Percentiles rank a stretch among this genome's conserved stretches.
phyloP scores from a whole-genome alignment of 768 basidiomycete species.

The Serpula lacrymans region DNA sequence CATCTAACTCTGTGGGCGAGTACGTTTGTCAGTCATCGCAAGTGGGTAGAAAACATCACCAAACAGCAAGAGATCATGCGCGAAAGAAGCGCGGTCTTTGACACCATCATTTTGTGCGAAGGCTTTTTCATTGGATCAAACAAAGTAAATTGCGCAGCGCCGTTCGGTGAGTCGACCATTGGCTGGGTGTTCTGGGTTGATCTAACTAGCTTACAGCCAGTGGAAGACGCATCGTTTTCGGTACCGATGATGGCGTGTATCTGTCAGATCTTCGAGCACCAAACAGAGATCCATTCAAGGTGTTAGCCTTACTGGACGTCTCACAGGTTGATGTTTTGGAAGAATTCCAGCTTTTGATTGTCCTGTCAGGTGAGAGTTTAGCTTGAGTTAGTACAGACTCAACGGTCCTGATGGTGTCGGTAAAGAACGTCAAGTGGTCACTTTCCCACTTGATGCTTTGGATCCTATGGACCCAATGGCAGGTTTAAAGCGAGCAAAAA shows the following conservation, averaged over 20 bases:
- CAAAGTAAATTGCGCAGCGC: conserved; percentile 90
- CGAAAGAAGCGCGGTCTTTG: conserved; percentile 84
- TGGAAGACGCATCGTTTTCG: conserved; percentile 86
- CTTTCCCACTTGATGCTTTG: conserved; percentile 91
- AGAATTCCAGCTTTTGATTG: conserved; percentile 91
- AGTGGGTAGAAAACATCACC: conserved; percentile 90
- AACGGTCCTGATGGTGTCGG: conserved; percentile 2
- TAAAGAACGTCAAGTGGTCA: conserved; percentile 90
- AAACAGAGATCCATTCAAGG: conserved; percentile 82
- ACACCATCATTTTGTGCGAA: conserved; percentile 79
- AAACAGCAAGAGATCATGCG: conserved; percentile 86
- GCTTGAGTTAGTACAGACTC: background rate
- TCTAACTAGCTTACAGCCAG: conserved; percentile 45
- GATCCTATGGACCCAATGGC: conserved; percentile 88
- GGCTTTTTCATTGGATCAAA: conserved; percentile 84
- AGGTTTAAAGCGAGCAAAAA: conserved; percentile 89
- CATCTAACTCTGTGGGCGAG: conserved; percentile 89
- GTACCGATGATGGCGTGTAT: conserved; percentile 97
- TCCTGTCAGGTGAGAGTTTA: conserved; percentile 78
- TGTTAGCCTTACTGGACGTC: conserved; percentile 85
- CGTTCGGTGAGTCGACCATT: conserved; percentile 60
- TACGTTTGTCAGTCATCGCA: conserved; percentile 79
- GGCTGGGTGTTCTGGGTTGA: conserved; percentile 1
- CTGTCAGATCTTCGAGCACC: conserved; percentile 80
- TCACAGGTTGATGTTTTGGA: conserved; percentile 95